These are phyloP conservation scores for Barbatosphaeria neglecta DNA, from an alignment of 495 filamentous ascomycete genomes.

Conservation along the genomic window DNA sequence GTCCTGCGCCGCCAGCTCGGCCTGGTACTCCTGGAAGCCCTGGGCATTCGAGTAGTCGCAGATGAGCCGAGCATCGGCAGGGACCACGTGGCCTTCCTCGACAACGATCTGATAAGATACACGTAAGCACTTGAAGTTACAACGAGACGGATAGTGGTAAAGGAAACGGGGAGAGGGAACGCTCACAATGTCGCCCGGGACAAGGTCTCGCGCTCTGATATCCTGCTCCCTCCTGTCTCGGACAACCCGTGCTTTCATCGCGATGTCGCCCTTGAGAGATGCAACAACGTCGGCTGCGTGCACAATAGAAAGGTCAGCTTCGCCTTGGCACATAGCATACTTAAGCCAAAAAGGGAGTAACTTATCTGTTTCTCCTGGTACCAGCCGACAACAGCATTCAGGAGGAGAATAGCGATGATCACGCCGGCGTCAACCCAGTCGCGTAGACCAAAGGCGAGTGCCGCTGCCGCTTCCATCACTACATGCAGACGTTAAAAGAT, in stretches of 20 bases:
- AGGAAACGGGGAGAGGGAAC: too few species aligned
- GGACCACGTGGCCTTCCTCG: conserved; percentile 71
- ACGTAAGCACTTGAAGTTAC: too few species aligned
- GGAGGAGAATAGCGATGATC: conserved; percentile 58
- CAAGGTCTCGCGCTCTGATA: conserved; percentile 64
- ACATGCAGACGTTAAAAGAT: not conserved
- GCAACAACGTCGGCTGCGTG: conserved; percentile 85
- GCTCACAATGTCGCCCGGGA: conserved; percentile 80
- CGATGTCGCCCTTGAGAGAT: conserved; percentile 78
- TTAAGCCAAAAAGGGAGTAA: not conserved
- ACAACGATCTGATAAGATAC: conserved; percentile 60
- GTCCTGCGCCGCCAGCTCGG: conserved; percentile 41
- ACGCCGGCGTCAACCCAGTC: conserved; percentile 78
- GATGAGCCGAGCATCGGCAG: conserved; percentile 47
- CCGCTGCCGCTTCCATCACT: conserved; percentile 45
- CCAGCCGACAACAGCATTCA: conserved; percentile 81
- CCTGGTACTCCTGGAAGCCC: conserved; percentile 60
- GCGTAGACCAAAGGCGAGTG: conserved; percentile 67
- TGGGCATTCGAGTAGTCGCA: conserved; percentile 63
- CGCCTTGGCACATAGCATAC: not conserved
- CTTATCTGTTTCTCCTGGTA: conserved; percentile 55
- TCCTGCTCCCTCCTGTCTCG: conserved; percentile 62
- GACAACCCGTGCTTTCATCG: conserved; percentile 71
- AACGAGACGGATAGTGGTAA: not conserved
- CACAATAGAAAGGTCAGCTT: conserved; percentile 27